These are phyloP conservation scores for Austroboletus eburneus DNA, from an alignment of 768 basidiomycete species.

Conservation along the genomic window DNA sequence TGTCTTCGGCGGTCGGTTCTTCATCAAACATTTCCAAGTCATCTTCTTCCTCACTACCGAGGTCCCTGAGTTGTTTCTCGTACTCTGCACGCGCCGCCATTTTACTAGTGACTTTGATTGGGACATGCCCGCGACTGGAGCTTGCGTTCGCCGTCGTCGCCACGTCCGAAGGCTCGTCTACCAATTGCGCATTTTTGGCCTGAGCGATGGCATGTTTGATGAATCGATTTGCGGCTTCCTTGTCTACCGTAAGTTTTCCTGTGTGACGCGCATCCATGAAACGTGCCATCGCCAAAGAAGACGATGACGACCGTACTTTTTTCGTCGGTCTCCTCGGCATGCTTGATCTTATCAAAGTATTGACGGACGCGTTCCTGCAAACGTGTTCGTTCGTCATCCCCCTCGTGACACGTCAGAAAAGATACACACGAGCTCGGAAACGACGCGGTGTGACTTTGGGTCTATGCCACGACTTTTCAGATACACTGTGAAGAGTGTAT, in stretches of 20 bases:
- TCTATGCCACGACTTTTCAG: conserved; percentile 77
- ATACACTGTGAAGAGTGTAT: conserved; percentile 65
- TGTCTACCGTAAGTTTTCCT: conserved; percentile 59
- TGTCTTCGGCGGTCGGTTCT: conserved; percentile 4
- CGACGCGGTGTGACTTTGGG: conserved; percentile 71
- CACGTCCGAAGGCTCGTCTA: conserved; percentile 27
- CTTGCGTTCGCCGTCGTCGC: conserved; percentile 10
- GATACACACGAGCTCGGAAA: conserved; percentile 47
- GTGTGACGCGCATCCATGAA: neutral
- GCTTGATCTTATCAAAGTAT: conserved; percentile 81
- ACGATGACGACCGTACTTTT: conserved; percentile 27
- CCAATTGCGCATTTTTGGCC: conserved; percentile 37
- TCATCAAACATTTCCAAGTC: conserved; percentile 37
- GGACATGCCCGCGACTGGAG: conserved; percentile 30
- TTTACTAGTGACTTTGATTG: conserved; percentile 61
- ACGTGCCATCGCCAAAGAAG: neutral
- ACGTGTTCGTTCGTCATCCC: neutral
- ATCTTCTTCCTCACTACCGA: conserved; percentile 39
- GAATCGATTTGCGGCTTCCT: conserved; percentile 74
- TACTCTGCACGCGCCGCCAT: conserved; percentile 69
- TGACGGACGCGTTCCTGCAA: conserved; percentile 65
- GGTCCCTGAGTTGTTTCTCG: conserved; percentile 49
- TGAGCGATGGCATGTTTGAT: conserved; percentile 80
- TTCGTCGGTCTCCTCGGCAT: conserved; percentile 63
- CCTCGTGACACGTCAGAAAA: neutral